Evolutionary conservation across 495 filamentous ascomycete genomes (phyloP), one percentile per base, ranked within the genome.

Genomic region (Rusavskia elegans): DNA sequence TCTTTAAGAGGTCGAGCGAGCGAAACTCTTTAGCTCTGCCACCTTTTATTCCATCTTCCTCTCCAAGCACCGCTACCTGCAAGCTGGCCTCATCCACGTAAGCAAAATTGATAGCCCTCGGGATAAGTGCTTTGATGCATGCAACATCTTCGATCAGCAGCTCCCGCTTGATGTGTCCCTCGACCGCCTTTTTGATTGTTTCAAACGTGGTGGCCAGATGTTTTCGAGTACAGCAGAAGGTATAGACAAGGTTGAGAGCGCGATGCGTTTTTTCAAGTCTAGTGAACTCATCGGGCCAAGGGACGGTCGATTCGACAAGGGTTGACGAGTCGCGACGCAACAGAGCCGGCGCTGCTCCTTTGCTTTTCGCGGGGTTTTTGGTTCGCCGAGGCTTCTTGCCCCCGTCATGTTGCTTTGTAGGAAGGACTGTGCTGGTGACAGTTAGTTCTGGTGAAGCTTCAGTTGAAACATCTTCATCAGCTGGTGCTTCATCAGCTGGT

Each of bases 181-280:
- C 88, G 0, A 97, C 89, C 0, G 92, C 80, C 0, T 79, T 73
- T 55, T 82, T 85, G 49, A 98, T 83, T 39, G 81, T 95, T 21
- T 89, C 82, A 59, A 95, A 89, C 0, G 93, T 95, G 0, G 92
- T 96, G 0, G 82, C 82, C 8, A 97, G 70, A 55, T 95, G 87
- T 62, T 93, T 94, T 9, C 93, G 81, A 8, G 90, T 89, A 61
- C 81, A 90, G 65, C 85, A 89, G 66, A 98, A 97, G 1, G 92
- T 97, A 60, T 86, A 94, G 7, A 96, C 87, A 4, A 96, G 66
- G 59, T 95, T 97, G 51, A 98, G 66, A 7, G 93, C 89, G 50
- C 81, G 76, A 62, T 95, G 84, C 0, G 80, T 85, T 60, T 85
- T 81, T 6, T 82, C 78, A 8, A 98, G 76, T 38, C 70, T 68